Base-by-base conservation (phyloP, 768 basidiomycete species). In the Trichaptum fuscoviolaceum region DNA sequence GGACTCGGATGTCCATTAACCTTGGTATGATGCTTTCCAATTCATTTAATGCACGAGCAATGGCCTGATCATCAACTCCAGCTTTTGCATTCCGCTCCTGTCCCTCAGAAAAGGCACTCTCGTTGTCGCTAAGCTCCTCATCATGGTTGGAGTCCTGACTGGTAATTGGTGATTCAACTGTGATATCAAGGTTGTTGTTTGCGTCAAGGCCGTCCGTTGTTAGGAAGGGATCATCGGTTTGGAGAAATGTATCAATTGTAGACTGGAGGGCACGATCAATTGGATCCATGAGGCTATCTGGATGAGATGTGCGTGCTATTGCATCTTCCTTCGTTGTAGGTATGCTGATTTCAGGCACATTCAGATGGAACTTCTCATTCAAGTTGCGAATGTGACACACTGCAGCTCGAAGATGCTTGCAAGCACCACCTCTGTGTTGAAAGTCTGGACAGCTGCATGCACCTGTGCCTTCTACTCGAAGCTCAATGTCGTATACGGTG, bases 1-100 rank as follows among this genome's bases (percentile, higher is more conserved):
- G n/a, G n/a, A n/a, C n/a, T n/a, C n/a, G n/a, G n/a, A n/a, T n/a
- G n/a, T n/a, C n/a, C n/a, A n/a, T n/a, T n/a, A n/a, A n/a, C n/a
- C n/a, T 36, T 36, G 35, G 35, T 36, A 36, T 17, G 35, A 17
- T 36, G 35, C 58, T 30, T 20, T 60, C 58, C 20, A 60, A 60
- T 20, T 60, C 58, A 30, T 60, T 24, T 10, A 60, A 60, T 20
- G n/a, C 58, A 7, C 58, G 7, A 7, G 58, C 58, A 7, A 60
- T 30, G 10, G 58, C 20, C 27, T 60, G 58, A 24, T 60, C 58
- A 60, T 60, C 58, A 30, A 60, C 58, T 60, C 23, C 58, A 23
- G 58, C 20, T 60, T 20, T 20, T 7, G 58, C n/a, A n/a, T n/a
- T n/a, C n/a, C n/a, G n/a, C n/a, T n/a, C 58, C 10, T 60, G 23